Conservation (phyloP, 1,139 yeast genomes). For the Lodderomyces parapsilosis region DNA sequence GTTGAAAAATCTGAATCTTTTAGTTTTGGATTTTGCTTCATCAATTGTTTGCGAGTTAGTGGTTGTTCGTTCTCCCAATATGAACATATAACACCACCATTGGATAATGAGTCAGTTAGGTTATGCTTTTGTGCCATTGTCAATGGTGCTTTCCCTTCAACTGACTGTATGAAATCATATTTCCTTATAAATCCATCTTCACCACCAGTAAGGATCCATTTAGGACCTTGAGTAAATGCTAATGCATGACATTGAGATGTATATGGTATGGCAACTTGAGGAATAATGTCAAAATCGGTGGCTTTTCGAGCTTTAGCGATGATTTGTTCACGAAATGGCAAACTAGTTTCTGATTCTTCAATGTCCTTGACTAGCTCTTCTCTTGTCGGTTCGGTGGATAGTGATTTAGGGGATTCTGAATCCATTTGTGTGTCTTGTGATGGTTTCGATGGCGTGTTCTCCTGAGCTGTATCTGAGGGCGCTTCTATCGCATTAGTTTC, state of each 20-base stretch:
- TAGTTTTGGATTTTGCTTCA: conserved; percentile 42
- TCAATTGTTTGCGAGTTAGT: conserved; percentile 39
- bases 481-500: conserved; percentile 16
- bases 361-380: conserved; percentile 1
- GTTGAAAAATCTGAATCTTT: conserved; percentile 42
- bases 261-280: conserved; percentile 73
- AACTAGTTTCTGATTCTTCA: conserved; percentile 13
- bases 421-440: conserved; percentile 6
- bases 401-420: neutral
- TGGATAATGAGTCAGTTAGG: conserved; percentile 64
- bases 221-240: conserved; percentile 78
- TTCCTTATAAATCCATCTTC: conserved; percentile 93
- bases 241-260: conserved; percentile 71
- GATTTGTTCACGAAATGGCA: conserved; percentile 35
- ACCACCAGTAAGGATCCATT: conserved; percentile 92
- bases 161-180: conserved; percentile 80
- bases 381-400: conserved; percentile 1
- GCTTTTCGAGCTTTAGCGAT: conserved; percentile 46
- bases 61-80: conserved; percentile 98
- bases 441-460: conserved; percentile 1
- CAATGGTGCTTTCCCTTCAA: conserved; percentile 85
- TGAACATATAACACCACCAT: conserved; percentile 77
- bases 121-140: conserved; percentile 93
- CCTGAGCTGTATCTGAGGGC: conserved; percentile 3
- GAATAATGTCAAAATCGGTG: conserved; percentile 55